Percentiles rank a stretch among this genome's conserved stretches.
phyloP scores from a whole-genome alignment of 768 basidiomycete species.

The Xanthoconium stramineum region DNA sequence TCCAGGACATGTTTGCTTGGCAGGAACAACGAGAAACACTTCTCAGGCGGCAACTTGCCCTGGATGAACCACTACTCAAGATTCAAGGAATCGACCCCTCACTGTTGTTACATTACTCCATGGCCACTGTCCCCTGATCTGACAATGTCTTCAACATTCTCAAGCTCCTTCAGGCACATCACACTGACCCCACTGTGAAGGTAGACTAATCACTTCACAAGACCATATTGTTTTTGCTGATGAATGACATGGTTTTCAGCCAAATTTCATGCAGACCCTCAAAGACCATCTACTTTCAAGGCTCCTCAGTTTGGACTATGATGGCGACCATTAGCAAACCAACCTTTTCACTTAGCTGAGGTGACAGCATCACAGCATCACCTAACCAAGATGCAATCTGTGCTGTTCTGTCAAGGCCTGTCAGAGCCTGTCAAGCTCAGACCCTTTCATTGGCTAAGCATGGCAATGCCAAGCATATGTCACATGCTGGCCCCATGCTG shows the following conservation, averaged over 20 bases:
- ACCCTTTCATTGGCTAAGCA: no score
- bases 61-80: background rate
- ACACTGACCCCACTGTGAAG: conserved; percentile 12
- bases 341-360: no score
- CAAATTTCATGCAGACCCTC: background rate
- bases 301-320: background rate
- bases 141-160: background rate
- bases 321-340: no score
- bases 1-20: background rate
- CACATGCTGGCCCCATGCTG: no score
- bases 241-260: background rate
- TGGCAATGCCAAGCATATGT: no score
- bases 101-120: conserved; percentile 1
- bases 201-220: background rate
- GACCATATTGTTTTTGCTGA: background rate
- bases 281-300: background rate
- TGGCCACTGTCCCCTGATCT: background rate
- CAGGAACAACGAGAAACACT: conserved; percentile 9
- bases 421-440: no score
- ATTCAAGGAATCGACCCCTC: background rate
- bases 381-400: no score
- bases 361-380: no score
- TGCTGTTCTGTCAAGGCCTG: no score
- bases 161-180: background rate
- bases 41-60: background rate